phyloP scores from a whole-genome alignment of 78 protist species.

The Planoprotostelium fungivorum region DNA sequence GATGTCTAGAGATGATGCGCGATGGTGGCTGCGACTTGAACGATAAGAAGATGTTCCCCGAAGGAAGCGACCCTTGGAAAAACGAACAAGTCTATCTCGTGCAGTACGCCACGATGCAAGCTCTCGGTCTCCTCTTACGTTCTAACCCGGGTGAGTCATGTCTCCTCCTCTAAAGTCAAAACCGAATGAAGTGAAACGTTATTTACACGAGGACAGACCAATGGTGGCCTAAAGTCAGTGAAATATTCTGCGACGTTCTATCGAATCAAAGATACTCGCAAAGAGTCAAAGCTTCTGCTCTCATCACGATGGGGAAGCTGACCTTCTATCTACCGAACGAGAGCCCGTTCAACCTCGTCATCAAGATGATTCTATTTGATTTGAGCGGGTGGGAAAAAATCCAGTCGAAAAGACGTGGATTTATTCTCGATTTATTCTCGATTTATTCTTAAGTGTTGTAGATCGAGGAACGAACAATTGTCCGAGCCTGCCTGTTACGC shows the following conservation, averaged over 20 bases:
- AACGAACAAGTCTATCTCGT: slow-evolving; percentile 32
- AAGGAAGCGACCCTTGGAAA: slow-evolving; percentile 41
- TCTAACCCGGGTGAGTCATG: slow-evolving; percentile 30
- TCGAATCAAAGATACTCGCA: neutral
- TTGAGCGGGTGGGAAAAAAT: neutral
- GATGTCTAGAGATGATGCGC: slow-evolving; percentile 34
- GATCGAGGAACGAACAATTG: neutral
- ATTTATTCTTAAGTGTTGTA: neutral
- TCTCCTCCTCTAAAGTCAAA: neutral
- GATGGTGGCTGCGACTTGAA: slow-evolving; percentile 26
- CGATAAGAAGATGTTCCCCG: slow-evolving; percentile 25
- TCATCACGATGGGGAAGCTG: neutral
- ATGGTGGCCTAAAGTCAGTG: neutral
- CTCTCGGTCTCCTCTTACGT: slow-evolving; percentile 45
- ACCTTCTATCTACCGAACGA: neutral
- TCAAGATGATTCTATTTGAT: neutral
- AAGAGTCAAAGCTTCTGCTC: neutral
- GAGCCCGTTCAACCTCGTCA: neutral
- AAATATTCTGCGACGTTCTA: neutral
- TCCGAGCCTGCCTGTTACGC: slow-evolving; percentile 44
- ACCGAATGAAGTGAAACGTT: neutral
- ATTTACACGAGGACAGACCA: too few species aligned
- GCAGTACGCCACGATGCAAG: slow-evolving; percentile 40
- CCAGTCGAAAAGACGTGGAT: neutral
- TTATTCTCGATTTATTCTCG: neutral